A percentile compares a stretch with the other conserved stretches of the same genome.
Conservation (phyloP, 495 filamentous ascomycete species). For the Tuber microsphaerosporum region DNA sequence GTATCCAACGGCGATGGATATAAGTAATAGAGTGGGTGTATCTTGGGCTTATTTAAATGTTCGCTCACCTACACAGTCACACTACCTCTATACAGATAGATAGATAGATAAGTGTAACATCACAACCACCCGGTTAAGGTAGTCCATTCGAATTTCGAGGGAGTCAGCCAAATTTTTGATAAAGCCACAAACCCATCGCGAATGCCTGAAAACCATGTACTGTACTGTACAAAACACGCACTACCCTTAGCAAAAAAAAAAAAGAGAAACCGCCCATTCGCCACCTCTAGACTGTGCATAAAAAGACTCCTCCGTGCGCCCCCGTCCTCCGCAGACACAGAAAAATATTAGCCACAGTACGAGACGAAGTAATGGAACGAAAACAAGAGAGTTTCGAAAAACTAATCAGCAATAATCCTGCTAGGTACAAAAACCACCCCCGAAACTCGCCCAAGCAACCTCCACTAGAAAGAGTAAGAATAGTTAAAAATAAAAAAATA, state of each 20-base stretch:
- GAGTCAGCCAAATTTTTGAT: neutral
- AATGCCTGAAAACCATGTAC: neutral
- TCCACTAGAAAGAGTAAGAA: neutral
- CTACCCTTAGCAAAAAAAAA: neutral
- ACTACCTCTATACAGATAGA: neutral
- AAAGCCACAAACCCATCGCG: neutral
- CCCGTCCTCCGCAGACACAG: neutral
- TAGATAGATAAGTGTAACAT: neutral
- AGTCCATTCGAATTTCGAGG: neutral
- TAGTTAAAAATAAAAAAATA: neutral
- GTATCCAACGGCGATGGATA: no score
- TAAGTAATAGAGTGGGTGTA: neutral
- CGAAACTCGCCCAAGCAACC: neutral
- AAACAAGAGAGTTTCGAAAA: neutral
- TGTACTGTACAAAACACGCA: neutral
- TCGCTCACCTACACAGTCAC: neutral
- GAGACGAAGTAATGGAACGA: neutral
- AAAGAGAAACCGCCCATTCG: neutral
- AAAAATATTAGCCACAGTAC: neutral
- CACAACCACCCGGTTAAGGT: neutral
- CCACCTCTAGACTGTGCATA: neutral
- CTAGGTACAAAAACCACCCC: neutral
- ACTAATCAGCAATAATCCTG: neutral
- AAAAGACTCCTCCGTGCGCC: neutral
- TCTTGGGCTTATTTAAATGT: neutral